A percentile compares a stretch with the other conserved stretches of the same genome.
Evolutionary conservation across 495 filamentous ascomycete genomes (phyloP).

Genomic region (Daldinia loculata): DNA sequence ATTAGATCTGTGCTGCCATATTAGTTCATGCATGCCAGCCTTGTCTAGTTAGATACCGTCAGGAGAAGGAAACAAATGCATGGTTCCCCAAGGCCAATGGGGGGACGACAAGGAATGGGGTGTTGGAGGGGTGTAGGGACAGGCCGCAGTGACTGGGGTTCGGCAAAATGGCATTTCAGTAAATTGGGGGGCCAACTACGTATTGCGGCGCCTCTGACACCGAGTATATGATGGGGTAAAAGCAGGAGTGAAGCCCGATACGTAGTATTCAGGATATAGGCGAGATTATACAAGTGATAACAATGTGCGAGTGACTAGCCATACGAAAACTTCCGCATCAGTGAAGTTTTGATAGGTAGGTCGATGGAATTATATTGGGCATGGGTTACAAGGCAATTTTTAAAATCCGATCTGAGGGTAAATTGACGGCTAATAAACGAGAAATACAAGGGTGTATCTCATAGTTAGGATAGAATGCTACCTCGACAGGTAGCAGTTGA

Average conservation of each 20-base stretch:
- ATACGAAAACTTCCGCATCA: constrained; percentile 22
- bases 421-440: constrained; percentile 28
- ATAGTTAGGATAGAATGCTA: constrained; percentile 19
- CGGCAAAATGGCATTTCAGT: constrained; percentile 31
- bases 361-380: constrained; percentile 10
- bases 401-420: constrained; percentile 32
- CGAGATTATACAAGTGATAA: constrained; percentile 8
- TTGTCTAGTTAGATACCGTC: constrained; percentile 43
- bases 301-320: constrained; percentile 15
- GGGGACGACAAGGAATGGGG: constrained; percentile 41
- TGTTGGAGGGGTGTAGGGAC: constrained; percentile 37
- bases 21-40: constrained; percentile 45
- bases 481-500: not conserved
- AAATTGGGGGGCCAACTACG: constrained; percentile 24
- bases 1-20: constrained; percentile 42
- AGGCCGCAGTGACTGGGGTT: constrained; percentile 30
- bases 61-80: constrained; percentile 38
- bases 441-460: constrained; percentile 15
- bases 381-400: constrained; percentile 20
- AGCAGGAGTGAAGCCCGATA: not conserved
- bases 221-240: constrained; percentile 19
- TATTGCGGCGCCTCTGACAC: constrained; percentile 12
- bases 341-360: constrained; percentile 17
- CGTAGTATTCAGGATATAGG: constrained; percentile 15
- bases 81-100: constrained; percentile 41